phyloP scores from a whole-genome alignment of 1,284 basidiomycete genomes.

The Austroboletus novae-zelandiae region DNA sequence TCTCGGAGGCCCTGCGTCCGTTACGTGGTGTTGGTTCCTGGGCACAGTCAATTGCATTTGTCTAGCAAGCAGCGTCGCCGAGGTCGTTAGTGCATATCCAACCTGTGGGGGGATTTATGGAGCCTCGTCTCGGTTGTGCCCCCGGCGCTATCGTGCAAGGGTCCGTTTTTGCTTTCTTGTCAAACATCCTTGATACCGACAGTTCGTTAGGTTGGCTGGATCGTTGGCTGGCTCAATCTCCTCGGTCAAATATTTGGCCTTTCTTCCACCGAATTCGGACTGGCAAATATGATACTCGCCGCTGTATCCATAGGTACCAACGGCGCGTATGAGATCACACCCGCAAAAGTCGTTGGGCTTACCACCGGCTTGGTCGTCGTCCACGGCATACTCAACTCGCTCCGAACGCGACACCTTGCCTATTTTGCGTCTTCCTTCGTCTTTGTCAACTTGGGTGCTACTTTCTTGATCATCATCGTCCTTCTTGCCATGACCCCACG shows the following conservation, averaged over 20 bases:
- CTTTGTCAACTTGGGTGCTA: conserved; percentile 84
- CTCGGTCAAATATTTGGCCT: conserved; percentile 83
- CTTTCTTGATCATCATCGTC: conserved; percentile 77
- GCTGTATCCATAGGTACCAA: conserved; percentile 45
- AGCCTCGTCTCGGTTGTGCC: conserved; percentile 74
- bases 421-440: conserved; percentile 79
- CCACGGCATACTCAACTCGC: conserved; percentile 79
- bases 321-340: conserved; percentile 16
- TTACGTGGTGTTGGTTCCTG: conserved; percentile 81
- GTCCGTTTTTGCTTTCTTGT: conserved; percentile 17
- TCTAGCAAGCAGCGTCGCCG: conserved; percentile 74
- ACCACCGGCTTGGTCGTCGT: conserved; percentile 69
- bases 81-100: conserved; percentile 78
- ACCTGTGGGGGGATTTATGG: conserved; percentile 81
- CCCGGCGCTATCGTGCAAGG: conserved; percentile 63
- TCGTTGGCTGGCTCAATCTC: conserved; percentile 87
- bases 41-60: conserved; percentile 78
- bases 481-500: conserved; percentile 78
- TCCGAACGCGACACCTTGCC: conserved; percentile 80
- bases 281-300: conserved; percentile 87
- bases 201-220: conserved; percentile 52
- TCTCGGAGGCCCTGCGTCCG: conserved; percentile 77
- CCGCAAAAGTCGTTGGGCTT: conserved; percentile 72
- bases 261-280: conserved; percentile 86
- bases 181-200: neutral